Percentiles rank a stretch among this genome's conserved stretches.
Evolutionary conservation across 768 basidiomycete species (phyloP).

Genomic region (Porpolomopsis calyptriformis): DNA sequence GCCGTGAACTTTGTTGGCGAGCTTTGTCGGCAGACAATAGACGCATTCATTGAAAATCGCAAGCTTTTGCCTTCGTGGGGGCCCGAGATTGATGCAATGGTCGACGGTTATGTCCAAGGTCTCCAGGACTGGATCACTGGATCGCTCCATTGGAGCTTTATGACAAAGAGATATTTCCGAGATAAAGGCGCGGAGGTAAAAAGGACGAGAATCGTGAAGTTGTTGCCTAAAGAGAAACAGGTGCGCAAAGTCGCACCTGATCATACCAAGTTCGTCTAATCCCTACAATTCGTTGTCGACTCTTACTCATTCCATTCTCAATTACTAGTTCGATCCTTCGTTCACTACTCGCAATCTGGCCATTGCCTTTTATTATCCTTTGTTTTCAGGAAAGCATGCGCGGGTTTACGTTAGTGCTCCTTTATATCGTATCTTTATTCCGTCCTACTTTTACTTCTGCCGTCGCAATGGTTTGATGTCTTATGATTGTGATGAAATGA

Average conservation of each 20-base stretch:
- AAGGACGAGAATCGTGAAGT: conserved; percentile 16
- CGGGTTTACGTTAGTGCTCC: not conserved
- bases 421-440: not conserved
- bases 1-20: conserved; percentile 29
- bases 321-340: not conserved
- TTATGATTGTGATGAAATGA: not conserved
- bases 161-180: conserved; percentile 26
- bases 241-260: too few relatives aligned
- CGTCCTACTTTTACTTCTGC: not conserved
- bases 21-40: conserved; percentile 20
- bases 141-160: conserved; percentile 34
- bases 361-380: not conserved
- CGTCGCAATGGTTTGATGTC: not conserved
- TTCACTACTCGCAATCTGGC: not conserved
- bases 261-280: not conserved
- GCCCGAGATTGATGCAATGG: conserved; percentile 19
- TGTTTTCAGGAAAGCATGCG: not conserved
- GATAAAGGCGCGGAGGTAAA: conserved; percentile 20
- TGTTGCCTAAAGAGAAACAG: conserved; percentile 3
- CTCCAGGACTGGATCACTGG: conserved; percentile 27
- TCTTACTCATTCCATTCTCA: not conserved
- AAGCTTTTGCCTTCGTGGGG: conserved; percentile 27
- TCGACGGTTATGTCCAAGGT: conserved; percentile 27
- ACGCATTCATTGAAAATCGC: conserved; percentile 22
- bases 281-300: not conserved